phyloP scores from a whole-genome alignment of 2,329 filamentous ascomycete species.

The Leptographium lundbergii region DNA sequence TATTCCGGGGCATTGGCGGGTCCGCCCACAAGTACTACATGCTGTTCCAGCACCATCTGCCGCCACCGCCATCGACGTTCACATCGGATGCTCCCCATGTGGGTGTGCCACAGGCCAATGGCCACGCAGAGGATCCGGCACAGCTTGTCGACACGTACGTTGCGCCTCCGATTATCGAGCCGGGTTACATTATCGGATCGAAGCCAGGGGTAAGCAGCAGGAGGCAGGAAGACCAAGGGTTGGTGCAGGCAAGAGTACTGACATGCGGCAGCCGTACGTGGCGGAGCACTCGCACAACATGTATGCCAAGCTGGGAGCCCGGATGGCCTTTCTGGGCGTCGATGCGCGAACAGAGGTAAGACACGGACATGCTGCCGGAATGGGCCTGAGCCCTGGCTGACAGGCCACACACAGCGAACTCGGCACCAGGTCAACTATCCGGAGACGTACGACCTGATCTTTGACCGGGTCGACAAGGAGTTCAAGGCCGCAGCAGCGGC shows the following conservation, averaged over 20 bases:
- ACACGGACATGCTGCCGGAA: neutral
- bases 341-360: constrained; percentile 76
- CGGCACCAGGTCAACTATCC: constrained; percentile 91
- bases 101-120: neutral
- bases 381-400: neutral
- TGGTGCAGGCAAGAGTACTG: neutral
- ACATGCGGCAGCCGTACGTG: constrained; percentile 72
- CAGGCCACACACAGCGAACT: constrained; percentile 59
- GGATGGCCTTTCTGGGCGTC: constrained; percentile 74
- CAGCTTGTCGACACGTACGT: constrained; percentile 70
- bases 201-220: constrained; percentile 50
- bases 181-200: constrained; percentile 67
- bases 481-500: constrained; percentile 52
- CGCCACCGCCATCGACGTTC: constrained; percentile 74
- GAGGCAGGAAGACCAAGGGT: neutral
- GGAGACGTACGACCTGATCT: constrained; percentile 76
- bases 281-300: constrained; percentile 76
- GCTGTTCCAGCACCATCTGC: constrained; percentile 89
- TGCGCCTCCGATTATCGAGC: constrained; percentile 38
- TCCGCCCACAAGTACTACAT: constrained; percentile 97
- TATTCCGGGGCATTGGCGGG: constrained; percentile 85
- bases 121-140: constrained; percentile 45
- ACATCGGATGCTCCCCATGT: constrained; percentile 56
- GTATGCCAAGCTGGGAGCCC: constrained; percentile 70
- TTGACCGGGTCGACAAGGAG: constrained; percentile 58